A percentile compares a stretch with the other conserved stretches of the same genome.
Evolutionary conservation across 192 early-diverging fungal species (phyloP).

Genomic region (Geosiphon pyriformis): DNA sequence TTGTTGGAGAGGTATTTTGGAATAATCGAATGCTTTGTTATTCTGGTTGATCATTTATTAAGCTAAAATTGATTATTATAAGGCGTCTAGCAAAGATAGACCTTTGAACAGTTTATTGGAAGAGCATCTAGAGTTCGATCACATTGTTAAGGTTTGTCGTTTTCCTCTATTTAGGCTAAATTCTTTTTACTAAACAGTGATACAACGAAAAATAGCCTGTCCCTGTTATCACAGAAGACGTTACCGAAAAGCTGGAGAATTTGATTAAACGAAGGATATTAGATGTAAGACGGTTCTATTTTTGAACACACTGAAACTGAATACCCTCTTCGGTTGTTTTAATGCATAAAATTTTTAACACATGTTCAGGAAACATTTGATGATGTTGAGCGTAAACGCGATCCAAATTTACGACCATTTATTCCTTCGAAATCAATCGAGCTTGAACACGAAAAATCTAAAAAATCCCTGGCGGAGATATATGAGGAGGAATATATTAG

Average conservation of each 20-base stretch:
- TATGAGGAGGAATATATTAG: slow-evolving; percentile 89
- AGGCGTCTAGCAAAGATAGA: slow-evolving; percentile 63
- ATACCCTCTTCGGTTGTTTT: too few species aligned
- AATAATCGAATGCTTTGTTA: too few species aligned
- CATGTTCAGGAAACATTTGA: slow-evolving; percentile 71
- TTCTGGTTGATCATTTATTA: too few species aligned
- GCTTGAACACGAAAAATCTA: slow-evolving; percentile 78
- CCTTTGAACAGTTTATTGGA: slow-evolving; percentile 91
- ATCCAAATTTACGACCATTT: slow-evolving; percentile 65
- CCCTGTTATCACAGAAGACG: slow-evolving; percentile 90
- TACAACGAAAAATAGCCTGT: slow-evolving; percentile 59
- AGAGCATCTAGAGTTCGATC: slow-evolving; percentile 89
- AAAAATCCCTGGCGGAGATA: slow-evolving; percentile 83
- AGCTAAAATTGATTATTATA: too few species aligned
- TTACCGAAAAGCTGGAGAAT: slow-evolving; percentile 82
- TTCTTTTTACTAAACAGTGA: not conserved
- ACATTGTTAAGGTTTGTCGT: slow-evolving; percentile 58
- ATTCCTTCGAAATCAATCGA: slow-evolving; percentile 70
- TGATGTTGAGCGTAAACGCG: slow-evolving; percentile 88
- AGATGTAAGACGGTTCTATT: slow-evolving; percentile 56
- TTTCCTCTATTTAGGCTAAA: not conserved
- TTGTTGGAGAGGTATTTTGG: slow-evolving; percentile 71
- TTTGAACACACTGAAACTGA: too few species aligned
- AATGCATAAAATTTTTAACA: too few species aligned
- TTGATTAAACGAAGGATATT: slow-evolving; percentile 90